These are phyloP conservation scores for Fraxinus pennsylvanica DNA, from an alignment of 257 asterid species.

Conservation along the genomic window DNA sequence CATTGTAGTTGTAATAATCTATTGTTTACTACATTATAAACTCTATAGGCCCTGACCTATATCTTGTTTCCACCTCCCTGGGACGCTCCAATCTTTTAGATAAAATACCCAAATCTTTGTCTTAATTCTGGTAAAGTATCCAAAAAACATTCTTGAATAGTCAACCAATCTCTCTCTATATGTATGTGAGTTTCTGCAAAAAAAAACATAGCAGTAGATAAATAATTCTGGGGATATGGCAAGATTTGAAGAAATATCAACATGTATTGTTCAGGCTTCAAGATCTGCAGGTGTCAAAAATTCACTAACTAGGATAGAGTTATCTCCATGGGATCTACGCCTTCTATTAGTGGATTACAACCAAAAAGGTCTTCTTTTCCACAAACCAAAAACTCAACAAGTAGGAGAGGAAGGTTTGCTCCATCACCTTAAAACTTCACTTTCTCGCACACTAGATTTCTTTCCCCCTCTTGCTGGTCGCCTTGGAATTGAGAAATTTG, in stretches of 20 bases:
- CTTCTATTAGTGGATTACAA: constrained; percentile 22
- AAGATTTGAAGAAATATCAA: constrained; percentile 19
- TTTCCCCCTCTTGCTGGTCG: constrained; percentile 66
- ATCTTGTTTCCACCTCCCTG: too few relatives aligned
- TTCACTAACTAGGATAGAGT: constrained; percentile 11
- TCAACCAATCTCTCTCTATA: too few relatives aligned
- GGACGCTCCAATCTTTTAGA: too few relatives aligned
- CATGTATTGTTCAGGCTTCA: constrained; percentile 23
- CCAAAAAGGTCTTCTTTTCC: constrained; percentile 38
- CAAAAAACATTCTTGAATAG: too few relatives aligned
- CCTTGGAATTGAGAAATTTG: constrained; percentile 26
- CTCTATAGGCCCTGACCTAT: too few relatives aligned
- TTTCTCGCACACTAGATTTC: constrained; percentile 43
- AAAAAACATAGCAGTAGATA: too few relatives aligned
- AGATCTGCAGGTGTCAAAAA: background rate
- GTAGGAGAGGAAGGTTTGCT: background rate
- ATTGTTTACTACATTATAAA: too few relatives aligned
- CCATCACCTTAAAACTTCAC: constrained; percentile 44
- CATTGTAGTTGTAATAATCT: too few relatives aligned
- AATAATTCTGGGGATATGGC: background rate
- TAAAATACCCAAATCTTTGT: too few relatives aligned
- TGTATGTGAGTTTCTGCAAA: too few relatives aligned
- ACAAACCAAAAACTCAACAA: constrained; percentile 24
- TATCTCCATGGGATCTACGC: constrained; percentile 34
- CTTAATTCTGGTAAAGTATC: too few relatives aligned